These are phyloP conservation scores for Helichrysum umbraculigerum DNA, from an alignment of 129 eudicot genomes.

Conservation along the genomic window DNA sequence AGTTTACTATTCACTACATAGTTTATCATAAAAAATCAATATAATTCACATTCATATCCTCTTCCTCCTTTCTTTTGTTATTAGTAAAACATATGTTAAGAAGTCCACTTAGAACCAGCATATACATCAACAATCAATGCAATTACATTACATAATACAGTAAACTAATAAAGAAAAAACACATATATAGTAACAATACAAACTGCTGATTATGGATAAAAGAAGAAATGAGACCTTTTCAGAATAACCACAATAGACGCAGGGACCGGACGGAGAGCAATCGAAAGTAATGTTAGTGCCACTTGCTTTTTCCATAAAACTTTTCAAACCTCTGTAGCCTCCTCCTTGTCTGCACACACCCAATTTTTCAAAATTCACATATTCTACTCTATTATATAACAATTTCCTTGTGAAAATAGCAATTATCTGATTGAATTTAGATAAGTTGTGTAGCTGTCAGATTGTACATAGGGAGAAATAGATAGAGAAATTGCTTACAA, in stretches of 20 bases:
- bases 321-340: constrained; percentile 46
- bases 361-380: not conserved
- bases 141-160: not conserved
- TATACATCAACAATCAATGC: not conserved
- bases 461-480: not conserved
- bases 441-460: not conserved
- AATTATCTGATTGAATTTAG: not conserved
- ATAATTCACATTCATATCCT: not conserved
- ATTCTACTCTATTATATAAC: not conserved
- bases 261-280: constrained; percentile 97
- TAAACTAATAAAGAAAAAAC: not conserved
- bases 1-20: not conserved
- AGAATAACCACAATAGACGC: constrained; percentile 70
- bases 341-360: constrained; percentile 20
- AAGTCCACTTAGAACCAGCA: not conserved
- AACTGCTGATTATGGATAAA: not conserved
- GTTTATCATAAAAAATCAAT: not conserved
- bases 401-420: not conserved
- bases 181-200: not conserved
- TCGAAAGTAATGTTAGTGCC: constrained; percentile 71
- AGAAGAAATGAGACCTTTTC: constrained; percentile 57
- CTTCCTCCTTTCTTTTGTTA: not conserved
- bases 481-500: constrained; percentile 28
- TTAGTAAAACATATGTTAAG: not conserved
- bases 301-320: constrained; percentile 62